Base-by-base conservation (phyloP, 2,329 filamentous ascomycete genomes). In the Hypoxylon sp. region DNA sequence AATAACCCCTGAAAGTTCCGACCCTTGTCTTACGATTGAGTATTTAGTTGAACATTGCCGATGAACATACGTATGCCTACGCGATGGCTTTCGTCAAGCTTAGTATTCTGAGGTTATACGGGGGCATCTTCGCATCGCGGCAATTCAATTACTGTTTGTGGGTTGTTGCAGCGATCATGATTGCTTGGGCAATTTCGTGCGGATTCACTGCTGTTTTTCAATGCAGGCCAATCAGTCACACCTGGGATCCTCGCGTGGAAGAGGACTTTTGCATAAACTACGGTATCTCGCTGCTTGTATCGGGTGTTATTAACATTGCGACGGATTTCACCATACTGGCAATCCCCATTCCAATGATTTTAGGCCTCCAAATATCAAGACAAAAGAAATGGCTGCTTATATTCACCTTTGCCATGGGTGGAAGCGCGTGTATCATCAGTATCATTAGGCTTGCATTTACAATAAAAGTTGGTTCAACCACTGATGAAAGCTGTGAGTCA, bases 341-440 rank as follows among this genome's bases (percentile, higher is more conserved):
- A 13, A 17, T 47, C 13, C 55, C 56, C 6, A 65, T 68, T 10
- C 65, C 65, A 1, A 9, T 57, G 22, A 26, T 65, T 3, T n/a
- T 47, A 13, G 2, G 17, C 2, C 44, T 68, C 5, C 24, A 65
- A 0, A 61, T 48, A 0, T 56, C 54, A 1, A 42, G 57, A 14
- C 48, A 55, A 35, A 65, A 61, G 44, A 68, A 61, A 48, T 26
- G 48, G 17, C 42, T 65, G 2, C 33, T 60, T 1, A 50, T 50
- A 9, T 54, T 60, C 17, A 64, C 60, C 2, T 68, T 68, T 50
- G 42, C 24, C 6, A 47, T 47, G 24, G 65, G 54, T 22, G 35
- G 65, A 14, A 59, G 53, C 11, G 59, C 65, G 2, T 67, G 59
- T 31, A n/a, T 67, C 5, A 53, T 67, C 24, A 64, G 59, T 48